Percentiles rank a stretch among this genome's conserved stretches.
phyloP scores from a whole-genome alignment of 495 filamentous ascomycete species.

The Neurospora cerealis region DNA sequence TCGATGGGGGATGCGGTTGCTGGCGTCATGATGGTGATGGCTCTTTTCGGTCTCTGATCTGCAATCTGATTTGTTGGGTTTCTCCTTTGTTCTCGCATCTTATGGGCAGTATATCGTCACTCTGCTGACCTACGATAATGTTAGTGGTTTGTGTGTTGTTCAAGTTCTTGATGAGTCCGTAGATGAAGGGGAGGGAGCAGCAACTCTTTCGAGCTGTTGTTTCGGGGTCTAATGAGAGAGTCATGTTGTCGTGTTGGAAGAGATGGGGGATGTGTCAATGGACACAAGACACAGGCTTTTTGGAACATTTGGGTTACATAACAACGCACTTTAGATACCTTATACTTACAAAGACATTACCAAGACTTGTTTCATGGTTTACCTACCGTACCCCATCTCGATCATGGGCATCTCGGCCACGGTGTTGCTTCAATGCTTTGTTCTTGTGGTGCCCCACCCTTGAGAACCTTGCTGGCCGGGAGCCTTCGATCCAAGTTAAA shows the following conservation, averaged over 20 bases:
- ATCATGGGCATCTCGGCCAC: neutral
- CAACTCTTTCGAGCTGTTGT: neutral
- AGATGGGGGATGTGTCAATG: neutral
- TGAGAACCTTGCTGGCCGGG: neutral
- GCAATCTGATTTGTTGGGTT: neutral
- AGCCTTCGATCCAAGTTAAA: neutral
- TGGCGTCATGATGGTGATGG: conserved; percentile 19
- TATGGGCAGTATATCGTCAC: neutral
- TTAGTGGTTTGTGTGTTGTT: neutral
- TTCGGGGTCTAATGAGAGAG: neutral
- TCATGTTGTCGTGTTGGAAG: neutral
- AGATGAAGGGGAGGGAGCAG: neutral
- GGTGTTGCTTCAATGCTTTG: neutral
- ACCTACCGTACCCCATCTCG: neutral
- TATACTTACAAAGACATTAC: neutral
- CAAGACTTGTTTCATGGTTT: neutral
- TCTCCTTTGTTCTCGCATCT: neutral
- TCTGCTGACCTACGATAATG: neutral
- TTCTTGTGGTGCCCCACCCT: neutral
- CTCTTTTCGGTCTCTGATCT: neutral
- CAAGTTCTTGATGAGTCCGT: neutral
- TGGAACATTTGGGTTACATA: neutral
- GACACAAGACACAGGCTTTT: neutral
- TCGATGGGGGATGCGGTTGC: conserved; percentile 20
- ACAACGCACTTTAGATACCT: neutral